Evolutionary conservation across 306 rosid species (phyloP), one percentile per base, ranked within the genome.

Genomic region (Neltuma alba): DNA sequence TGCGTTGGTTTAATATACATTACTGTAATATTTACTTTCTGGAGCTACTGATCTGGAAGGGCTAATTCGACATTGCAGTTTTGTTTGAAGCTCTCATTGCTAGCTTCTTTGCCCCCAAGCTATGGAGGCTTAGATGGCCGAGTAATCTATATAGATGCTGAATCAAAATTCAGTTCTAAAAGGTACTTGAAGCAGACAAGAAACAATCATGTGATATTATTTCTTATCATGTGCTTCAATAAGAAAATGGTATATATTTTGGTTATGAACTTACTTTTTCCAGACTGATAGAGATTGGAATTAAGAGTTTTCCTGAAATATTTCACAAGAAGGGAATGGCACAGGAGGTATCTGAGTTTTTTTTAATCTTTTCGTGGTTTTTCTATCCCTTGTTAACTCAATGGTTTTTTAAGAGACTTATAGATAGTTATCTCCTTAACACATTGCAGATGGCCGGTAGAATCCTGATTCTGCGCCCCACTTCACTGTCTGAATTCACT

Each of bases 211-310:
- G 14, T 20, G 78, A 62, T 65, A 12, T 66, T 80, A 21, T 83
- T 70, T 80, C 73, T n/a, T 74, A n/a, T 69, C 57, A 9, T 62
- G 55, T 67, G 48, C 52, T 52, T 79, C 50, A 21, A 18, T 69
- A 33, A 38, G 50, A 48, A 79, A 72, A 3, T 1, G 41, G 28
- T 38, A 3, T n/a, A 37, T n/a, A 74, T 76, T 71, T 4, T 18
- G 23, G 21, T 62, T 31, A 40, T 42, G 42, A 69, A 55, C 57
- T 72, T 58, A 11, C 73, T 5, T 76, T 70, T 75, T 36, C 63
- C 81, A 92, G 99, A 88, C 83, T 94, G 89, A 91, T 92, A 70
- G 97, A 94, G 87, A 94, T 94, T 79, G 97, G 97, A 57, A 80
- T 81, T 10, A 81, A 88, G 70, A 91, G 97, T 81, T 92, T 92